Percentiles rank a stretch among this genome's conserved stretches.
These are phyloP conservation scores for Hypoxylon sp. DNA, from an alignment of 2,329 filamentous ascomycete species.

Conservation along the genomic window DNA sequence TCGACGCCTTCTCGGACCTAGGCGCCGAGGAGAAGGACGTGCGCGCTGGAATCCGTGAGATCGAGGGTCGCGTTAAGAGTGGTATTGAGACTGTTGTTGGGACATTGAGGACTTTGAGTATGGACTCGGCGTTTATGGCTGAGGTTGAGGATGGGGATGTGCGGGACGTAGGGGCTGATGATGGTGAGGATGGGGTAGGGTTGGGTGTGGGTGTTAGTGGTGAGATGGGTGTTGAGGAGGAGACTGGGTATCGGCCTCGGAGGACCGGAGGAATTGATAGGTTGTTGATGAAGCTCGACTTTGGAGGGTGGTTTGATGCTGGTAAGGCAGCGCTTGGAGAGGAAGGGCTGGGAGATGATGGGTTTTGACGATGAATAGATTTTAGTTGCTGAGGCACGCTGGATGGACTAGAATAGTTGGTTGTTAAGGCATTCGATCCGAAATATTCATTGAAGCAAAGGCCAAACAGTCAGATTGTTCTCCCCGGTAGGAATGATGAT, in stretches of 20 bases:
- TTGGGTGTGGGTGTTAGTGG: constrained; percentile 38
- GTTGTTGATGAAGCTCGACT: constrained; percentile 91
- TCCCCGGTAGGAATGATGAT: background rate
- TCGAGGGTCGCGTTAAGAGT: constrained; percentile 75
- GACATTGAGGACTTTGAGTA: constrained; percentile 64
- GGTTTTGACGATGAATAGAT: constrained; percentile 24
- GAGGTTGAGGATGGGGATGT: constrained; percentile 58
- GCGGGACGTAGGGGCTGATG: constrained; percentile 39
- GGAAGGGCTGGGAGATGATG: constrained; percentile 30
- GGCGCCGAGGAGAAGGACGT: constrained; percentile 80
- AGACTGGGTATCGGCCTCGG: constrained; percentile 74
- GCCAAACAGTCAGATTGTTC: background rate
- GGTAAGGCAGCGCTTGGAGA: constrained; percentile 46
- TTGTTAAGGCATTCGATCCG: background rate
- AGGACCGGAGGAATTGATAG: constrained; percentile 86
- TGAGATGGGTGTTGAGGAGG: constrained; percentile 57
- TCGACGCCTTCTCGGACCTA: constrained; percentile 81
- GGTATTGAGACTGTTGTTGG: constrained; percentile 78
- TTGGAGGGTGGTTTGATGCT: constrained; percentile 70
- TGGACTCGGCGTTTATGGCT: constrained; percentile 61
- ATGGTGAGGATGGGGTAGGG: constrained; percentile 34
- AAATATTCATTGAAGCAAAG: background rate
- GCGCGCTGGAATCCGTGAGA: constrained; percentile 72
- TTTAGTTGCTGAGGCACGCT: background rate
- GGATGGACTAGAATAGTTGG: background rate